Evolutionary conservation across 1,284 basidiomycete species (phyloP), one percentile per base, ranked within the genome.

Genomic region (Chalciporus sp.): DNA sequence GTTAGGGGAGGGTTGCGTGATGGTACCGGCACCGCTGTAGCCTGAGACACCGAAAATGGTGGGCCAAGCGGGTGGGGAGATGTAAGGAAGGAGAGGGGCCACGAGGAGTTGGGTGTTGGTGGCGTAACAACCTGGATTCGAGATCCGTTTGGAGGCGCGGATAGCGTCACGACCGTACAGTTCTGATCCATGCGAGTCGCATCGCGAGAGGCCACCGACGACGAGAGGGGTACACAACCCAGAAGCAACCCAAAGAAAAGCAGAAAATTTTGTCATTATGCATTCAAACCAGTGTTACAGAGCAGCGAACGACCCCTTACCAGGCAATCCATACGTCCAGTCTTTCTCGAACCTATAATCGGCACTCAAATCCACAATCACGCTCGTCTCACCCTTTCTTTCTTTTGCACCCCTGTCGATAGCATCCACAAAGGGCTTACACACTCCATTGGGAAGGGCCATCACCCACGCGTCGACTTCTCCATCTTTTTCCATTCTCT

Each of bases 251-350:
- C n/a, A 53, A 58, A 35, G 50, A 47, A 47, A 53, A 72, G 23
- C 23, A 23, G 62, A 69, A 57, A 62, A 31, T n/a, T 6, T 29
- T 52, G 64, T 61, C 20, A 69, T 69, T 63, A 57, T 52, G 54
- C 50, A 57, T 56, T 51, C 9, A 37, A 20, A 29, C 44, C 43
- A 10, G 35, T 20, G 51, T 64, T 67, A 69, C 63, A 65, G 48
- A 37, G 59, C 46, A 50, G 8, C 33, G 48, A 51, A 54, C 55
- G 63, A 47, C 33, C 43, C 62, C 95, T 92, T 84, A 99, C 97
- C 96, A 75, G 97, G 96, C 75, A 99, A 86, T 65, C 96, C 96
- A 70, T 99, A 99, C 58, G 91, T 93, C 96, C 96, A 99, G 47
- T 83, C 88, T 45, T 86, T 78, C 79, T 98, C 94, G 71, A 99